Base-by-base conservation (phyloP, 805 yeast species). In the Blastobotrys mokoenaii region DNA sequence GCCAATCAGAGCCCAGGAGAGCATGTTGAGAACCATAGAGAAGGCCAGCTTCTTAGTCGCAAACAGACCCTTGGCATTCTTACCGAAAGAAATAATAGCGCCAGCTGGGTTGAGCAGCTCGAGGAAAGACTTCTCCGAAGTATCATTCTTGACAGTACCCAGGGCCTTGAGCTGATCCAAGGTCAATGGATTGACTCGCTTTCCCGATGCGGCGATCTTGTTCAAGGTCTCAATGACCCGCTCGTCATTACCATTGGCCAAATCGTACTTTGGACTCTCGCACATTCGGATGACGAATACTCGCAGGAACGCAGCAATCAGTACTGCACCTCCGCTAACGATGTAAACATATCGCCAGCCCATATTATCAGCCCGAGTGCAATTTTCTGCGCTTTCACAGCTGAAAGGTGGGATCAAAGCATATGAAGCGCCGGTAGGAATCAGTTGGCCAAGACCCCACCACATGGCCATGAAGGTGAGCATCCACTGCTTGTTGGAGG, bases 321-420 rank as follows among this genome's bases (percentile, higher is more conserved):
- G 45, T 3, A 79, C 79, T 45, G 78, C 60, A 3, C 73, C 79
- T 8, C 79, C 76, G 55, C 75, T 69, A 11, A 71, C 66, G 57
- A 68, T 75, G 67, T 76, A 73, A 43, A 69, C 65, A 58, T 78
- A 79, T 54, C 84, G 62, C 83, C 84, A 79, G 43, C 84, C 84
- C 62, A 72, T 69, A 58, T 79, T 79, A 32, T 64, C 58, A 11
- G 54, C 46, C 9, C 73, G 64, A 22, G 67, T 65, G 57, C 84
- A 78, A n/a, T 57, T 68, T n/a, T n/a, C 43, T 8, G 59, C 56
- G 61, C 67, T 54, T 15, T 62, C 58, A 56, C 83, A 76, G 5
- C 76, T 70, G 49, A 65, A 65, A 46, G 72, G 68, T 11, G 79
- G 70, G 39, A 79, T 61, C 44, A 74, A 71, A 0, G 76, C 81